These are phyloP conservation scores for Wickerhamomyces sp. DNA, from an alignment of 1,139 yeast species.

Conservation along the genomic window DNA sequence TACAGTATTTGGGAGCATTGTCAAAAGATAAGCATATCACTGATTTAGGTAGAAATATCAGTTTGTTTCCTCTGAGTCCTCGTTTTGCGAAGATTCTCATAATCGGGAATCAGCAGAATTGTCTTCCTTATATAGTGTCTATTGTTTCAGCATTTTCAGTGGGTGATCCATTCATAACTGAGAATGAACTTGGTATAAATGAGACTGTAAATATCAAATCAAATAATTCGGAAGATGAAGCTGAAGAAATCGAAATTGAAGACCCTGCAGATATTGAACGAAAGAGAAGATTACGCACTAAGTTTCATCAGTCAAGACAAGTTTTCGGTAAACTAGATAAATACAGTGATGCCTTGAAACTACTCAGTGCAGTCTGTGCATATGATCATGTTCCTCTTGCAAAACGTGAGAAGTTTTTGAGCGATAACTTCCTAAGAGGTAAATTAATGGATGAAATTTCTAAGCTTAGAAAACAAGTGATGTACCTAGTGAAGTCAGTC, in stretches of 20 bases:
- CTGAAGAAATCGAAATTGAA: constrained; percentile 29
- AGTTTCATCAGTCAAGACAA: constrained; percentile 53
- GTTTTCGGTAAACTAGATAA: constrained; percentile 65
- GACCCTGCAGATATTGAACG: constrained; percentile 35
- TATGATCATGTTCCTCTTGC: constrained; percentile 65
- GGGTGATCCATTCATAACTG: constrained; percentile 84
- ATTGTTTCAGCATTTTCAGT: constrained; percentile 91
- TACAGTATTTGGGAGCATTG: constrained; percentile 78
- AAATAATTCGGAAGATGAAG: constrained; percentile 21
- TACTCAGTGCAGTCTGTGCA: constrained; percentile 86
- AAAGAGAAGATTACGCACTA: constrained; percentile 41
- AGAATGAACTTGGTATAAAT: constrained; percentile 61
- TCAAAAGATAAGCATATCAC: constrained; percentile 55
- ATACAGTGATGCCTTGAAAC: constrained; percentile 67
- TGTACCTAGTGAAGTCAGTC: constrained; percentile 65
- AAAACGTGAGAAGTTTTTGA: constrained; percentile 43
- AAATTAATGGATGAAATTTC: constrained; percentile 81
- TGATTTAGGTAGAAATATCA: constrained; percentile 78
- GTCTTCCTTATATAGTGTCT: constrained; percentile 84
- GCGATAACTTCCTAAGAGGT: constrained; percentile 55
- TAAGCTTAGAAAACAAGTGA: constrained; percentile 76
- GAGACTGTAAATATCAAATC: constrained; percentile 15
- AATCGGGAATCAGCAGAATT: constrained; percentile 81
- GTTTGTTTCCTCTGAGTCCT: constrained; percentile 90
- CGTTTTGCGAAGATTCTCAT: constrained; percentile 87